Percentiles rank a stretch among this genome's conserved stretches.
Evolutionary conservation across 768 basidiomycete species (phyloP).

Genomic region (Boletus sensibilis): DNA sequence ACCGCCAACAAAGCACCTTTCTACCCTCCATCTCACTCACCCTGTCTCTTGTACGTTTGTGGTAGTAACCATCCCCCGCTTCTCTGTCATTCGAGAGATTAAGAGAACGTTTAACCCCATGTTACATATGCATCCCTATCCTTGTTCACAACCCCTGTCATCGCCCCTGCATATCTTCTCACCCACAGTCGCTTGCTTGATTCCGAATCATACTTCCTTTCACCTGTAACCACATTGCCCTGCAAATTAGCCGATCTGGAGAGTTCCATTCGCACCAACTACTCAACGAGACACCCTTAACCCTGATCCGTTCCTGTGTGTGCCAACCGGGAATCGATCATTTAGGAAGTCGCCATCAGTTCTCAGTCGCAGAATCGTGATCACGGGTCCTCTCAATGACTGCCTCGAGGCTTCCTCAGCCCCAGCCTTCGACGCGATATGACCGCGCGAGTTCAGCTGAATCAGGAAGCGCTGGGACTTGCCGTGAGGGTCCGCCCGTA

Average conservation of each 20-base stretch:
- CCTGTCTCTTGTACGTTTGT: background rate
- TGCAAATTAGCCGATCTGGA: constrained; percentile 21
- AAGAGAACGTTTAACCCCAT: background rate
- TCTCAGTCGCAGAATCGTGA: constrained; percentile 2
- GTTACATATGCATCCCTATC: background rate
- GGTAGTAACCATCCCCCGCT: background rate
- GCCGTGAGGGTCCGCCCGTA: background rate
- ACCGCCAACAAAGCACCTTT: background rate
- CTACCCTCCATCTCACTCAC: background rate
- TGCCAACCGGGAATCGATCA: constrained; percentile 8
- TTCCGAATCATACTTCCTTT: constrained; percentile 9
- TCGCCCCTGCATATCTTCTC: constrained; percentile 3
- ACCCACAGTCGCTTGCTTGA: constrained; percentile 5
- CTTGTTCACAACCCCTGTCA: background rate
- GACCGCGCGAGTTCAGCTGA: constrained; percentile 26
- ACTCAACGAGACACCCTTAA: constrained; percentile 12
- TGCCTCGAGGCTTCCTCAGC: constrained; percentile 31
- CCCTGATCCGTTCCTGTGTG: constrained; percentile 28
- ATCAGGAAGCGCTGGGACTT: constrained; percentile 15
- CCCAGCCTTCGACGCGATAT: constrained; percentile 26
- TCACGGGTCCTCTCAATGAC: constrained; percentile 26
- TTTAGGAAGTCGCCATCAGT: constrained; percentile 13
- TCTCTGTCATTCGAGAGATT: background rate
- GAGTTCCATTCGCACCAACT: constrained; percentile 7
- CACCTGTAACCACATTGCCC: constrained; percentile 6